Evolutionary conservation across 129 eudicot genomes (phyloP).

Genomic region (Flaveria sonorensis): DNA sequence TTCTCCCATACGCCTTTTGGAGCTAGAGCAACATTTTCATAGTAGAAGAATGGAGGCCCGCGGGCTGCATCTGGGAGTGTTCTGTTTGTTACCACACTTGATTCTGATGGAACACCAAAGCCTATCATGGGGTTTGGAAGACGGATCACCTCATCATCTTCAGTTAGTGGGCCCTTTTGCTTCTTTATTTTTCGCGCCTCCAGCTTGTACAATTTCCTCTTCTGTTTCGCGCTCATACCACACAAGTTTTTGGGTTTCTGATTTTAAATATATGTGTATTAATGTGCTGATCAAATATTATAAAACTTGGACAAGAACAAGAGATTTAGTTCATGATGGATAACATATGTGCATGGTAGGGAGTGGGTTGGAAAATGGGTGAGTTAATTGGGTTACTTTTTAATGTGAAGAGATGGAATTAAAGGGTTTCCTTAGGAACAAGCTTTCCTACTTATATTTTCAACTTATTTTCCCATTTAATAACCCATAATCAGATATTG

Average conservation of each 20-base stretch:
- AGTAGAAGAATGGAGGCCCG: slow-evolving; percentile 77
- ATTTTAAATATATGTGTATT: not conserved
- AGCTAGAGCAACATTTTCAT: slow-evolving; percentile 88
- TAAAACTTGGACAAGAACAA: not conserved
- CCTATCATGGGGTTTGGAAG: slow-evolving; percentile 88
- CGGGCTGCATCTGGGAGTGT: slow-evolving; percentile 58
- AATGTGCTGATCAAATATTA: not conserved
- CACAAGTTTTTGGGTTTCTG: slow-evolving; percentile 42
- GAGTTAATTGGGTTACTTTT: slow-evolving; percentile 1
- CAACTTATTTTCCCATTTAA: no score
- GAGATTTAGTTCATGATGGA: not conserved
- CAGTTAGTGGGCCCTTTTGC: slow-evolving; percentile 32
- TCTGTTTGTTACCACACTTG: slow-evolving; percentile 30
- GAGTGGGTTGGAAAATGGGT: not conserved
- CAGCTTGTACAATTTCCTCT: slow-evolving; percentile 43
- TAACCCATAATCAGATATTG: no score
- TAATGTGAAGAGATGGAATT: not conserved
- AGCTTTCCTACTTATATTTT: no score
- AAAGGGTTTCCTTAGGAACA: no score
- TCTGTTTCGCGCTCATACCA: slow-evolving; percentile 29
- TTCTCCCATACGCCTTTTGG: slow-evolving; percentile 97
- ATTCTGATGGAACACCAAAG: slow-evolving; percentile 62
- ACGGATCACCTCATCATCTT: slow-evolving; percentile 49
- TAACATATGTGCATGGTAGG: not conserved
- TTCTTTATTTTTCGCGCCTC: slow-evolving; percentile 40